Conservation (phyloP, 1,139 yeast genomes). For the Blastobotrys serpentis region DNA sequence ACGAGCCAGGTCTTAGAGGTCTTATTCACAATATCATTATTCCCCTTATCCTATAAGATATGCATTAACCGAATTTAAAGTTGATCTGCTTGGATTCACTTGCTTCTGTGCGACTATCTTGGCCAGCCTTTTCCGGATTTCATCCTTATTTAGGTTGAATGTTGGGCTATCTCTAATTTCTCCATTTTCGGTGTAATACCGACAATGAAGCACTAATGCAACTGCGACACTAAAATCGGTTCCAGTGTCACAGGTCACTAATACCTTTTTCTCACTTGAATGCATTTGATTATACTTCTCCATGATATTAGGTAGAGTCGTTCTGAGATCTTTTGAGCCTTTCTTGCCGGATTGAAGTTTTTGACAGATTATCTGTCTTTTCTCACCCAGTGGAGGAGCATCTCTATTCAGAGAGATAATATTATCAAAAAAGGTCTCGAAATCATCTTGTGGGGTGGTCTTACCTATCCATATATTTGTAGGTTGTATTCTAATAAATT, state of each 20-base stretch:
- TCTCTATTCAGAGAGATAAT: conserved; percentile 23
- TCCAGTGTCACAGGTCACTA: conserved; percentile 64
- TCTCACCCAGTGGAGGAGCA: background rate
- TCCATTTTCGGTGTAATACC: conserved; percentile 49
- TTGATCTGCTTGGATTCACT: conserved; percentile 74
- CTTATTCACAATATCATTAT: background rate
- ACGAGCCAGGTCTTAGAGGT: background rate
- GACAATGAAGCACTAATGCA: conserved; percentile 51
- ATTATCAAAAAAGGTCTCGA: conserved; percentile 7
- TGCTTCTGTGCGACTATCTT: conserved; percentile 46
- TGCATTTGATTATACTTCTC: conserved; percentile 24
- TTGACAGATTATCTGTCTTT: conserved; percentile 20
- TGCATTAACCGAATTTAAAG: conserved; percentile 50
- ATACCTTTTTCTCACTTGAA: conserved; percentile 25
- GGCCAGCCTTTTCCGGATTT: conserved; percentile 57
- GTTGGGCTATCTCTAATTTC: conserved; percentile 19
- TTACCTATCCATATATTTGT: conserved; percentile 26
- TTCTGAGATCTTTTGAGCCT: conserved; percentile 58
- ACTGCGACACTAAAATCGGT: conserved; percentile 66
- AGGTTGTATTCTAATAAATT: conserved; percentile 18
- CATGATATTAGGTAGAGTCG: conserved; percentile 43
- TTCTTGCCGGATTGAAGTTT: conserved; percentile 52
- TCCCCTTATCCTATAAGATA: conserved; percentile 30
- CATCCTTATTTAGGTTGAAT: conserved; percentile 36
- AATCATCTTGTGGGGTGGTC: background rate